A percentile compares a stretch with the other conserved stretches of the same genome.
These are phyloP conservation scores for Myriosclerotinia duriaeana DNA, from an alignment of 2,329 filamentous ascomycete species.

Conservation along the genomic window DNA sequence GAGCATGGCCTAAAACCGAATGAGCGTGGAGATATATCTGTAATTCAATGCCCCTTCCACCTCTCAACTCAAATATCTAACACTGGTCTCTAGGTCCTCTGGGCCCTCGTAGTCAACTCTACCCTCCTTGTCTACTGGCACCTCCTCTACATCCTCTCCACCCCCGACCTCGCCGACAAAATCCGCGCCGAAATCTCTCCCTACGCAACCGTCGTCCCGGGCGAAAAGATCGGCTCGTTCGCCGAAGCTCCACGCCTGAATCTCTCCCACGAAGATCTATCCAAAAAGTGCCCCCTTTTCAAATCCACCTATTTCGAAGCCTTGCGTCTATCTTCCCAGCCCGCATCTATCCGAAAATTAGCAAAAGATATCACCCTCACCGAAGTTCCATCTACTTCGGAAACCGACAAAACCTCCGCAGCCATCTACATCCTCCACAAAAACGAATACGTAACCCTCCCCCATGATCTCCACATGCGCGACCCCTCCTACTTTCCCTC, in stretches of 20 bases:
- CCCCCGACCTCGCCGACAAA: conserved; percentile 43
- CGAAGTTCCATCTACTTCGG: conserved; percentile 25
- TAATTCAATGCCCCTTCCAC: conserved; percentile 24
- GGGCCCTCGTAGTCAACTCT: conserved; percentile 55
- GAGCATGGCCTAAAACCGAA: conserved; percentile 8
- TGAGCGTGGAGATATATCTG: conserved; percentile 48
- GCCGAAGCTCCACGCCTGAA: conserved; percentile 43
- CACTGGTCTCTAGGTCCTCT: conserved; percentile 44
- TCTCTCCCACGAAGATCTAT: conserved; percentile 45
- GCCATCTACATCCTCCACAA: conserved; percentile 45
- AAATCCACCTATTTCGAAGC: conserved; percentile 49
- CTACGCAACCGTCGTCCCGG: conserved; percentile 43
- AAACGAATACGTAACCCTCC: conserved; percentile 47
- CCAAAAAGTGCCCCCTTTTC: conserved; percentile 47
- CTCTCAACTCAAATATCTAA: neutral
- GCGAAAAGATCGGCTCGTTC: conserved; percentile 35
- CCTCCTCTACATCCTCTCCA: conserved; percentile 48
- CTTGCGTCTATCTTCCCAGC: conserved; percentile 46
- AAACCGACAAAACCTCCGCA: conserved; percentile 39
- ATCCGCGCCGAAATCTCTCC: conserved; percentile 49
- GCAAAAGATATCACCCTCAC: conserved; percentile 42
- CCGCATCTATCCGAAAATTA: conserved; percentile 46
- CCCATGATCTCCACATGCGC: conserved; percentile 47
- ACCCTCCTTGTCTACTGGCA: conserved; percentile 54
- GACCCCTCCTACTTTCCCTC: conserved; percentile 44